Evolutionary conservation across 1,284 basidiomycete species (phyloP).

Genomic region (Anthracocystis setariae): DNA sequence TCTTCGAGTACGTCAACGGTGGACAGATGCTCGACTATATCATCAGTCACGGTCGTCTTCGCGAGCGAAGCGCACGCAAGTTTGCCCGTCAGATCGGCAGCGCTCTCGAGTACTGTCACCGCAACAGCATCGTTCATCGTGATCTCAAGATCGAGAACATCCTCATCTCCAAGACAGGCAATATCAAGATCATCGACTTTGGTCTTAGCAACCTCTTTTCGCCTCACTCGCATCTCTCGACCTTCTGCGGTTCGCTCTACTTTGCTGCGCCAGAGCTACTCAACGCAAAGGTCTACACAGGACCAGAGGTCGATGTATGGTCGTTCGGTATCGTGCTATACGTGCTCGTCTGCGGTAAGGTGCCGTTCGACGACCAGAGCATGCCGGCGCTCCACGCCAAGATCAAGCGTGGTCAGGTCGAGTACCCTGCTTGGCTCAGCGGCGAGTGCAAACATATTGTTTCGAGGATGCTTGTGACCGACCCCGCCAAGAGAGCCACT

Average conservation of each 20-base stretch:
- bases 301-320: slow-evolving; percentile 98
- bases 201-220: slow-evolving; percentile 97
- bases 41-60: slow-evolving; percentile 94
- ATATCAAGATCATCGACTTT: slow-evolving; percentile 99
- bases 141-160: slow-evolving; percentile 99
- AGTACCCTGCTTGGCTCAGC: slow-evolving; percentile 96
- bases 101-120: slow-evolving; percentile 95
- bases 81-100: slow-evolving; percentile 96
- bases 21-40: slow-evolving; percentile 99
- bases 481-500: slow-evolving; percentile 83
- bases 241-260: slow-evolving; percentile 96
- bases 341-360: slow-evolving; percentile 96
- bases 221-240: slow-evolving; percentile 82
- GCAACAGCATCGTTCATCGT: slow-evolving; percentile 96
- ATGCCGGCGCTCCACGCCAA: slow-evolving; percentile 99
- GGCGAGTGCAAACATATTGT: slow-evolving; percentile 94
- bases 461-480: slow-evolving; percentile 94
- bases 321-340: slow-evolving; percentile 98
- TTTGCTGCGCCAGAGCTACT: slow-evolving; percentile 97
- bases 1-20: slow-evolving; percentile 97
- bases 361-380: slow-evolving; percentile 98
- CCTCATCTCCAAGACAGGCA: slow-evolving; percentile 95
- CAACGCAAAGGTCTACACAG: slow-evolving; percentile 94
- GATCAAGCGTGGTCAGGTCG: slow-evolving; percentile 95
- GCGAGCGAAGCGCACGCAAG: slow-evolving; percentile 93